Evolutionary conservation across 768 basidiomycete genomes (phyloP).

Genomic region (Russula foetens): DNA sequence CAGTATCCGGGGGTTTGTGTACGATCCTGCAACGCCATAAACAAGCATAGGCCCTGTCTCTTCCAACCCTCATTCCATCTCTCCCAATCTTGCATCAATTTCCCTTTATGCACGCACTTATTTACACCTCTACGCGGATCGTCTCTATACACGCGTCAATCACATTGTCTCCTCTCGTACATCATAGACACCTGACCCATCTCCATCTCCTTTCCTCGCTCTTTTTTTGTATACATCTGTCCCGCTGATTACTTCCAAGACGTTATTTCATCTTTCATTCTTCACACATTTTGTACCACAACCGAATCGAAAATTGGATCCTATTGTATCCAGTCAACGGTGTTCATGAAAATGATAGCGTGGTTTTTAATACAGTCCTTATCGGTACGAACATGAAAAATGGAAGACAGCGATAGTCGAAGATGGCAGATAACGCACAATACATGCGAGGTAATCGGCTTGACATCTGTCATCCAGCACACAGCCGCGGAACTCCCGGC

Average conservation of each 20-base stretch:
- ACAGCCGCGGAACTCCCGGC: too few species aligned
- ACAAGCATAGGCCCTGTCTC: neutral
- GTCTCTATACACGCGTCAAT: neutral
- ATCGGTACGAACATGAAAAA: neutral
- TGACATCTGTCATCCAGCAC: too few species aligned
- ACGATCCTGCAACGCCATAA: neutral
- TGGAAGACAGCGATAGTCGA: neutral
- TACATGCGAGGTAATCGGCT: neutral
- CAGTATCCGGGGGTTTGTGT: neutral
- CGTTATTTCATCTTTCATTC: too few species aligned
- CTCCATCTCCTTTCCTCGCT: neutral
- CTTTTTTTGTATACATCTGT: neutral
- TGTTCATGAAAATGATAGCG: neutral
- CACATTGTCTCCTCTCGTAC: neutral
- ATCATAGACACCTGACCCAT: constrained; percentile 7
- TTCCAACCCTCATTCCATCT: neutral
- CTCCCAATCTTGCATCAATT: constrained; percentile 8
- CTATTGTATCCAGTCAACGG: neutral
- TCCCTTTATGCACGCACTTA: constrained; percentile 11
- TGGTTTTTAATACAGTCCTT: neutral
- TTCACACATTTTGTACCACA: constrained; percentile 1
- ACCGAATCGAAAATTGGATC: neutral
- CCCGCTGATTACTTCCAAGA: neutral
- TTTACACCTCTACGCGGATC: constrained; percentile 5
- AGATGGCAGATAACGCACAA: neutral